phyloP scores from a whole-genome alignment of 441 rosid genomes.

The Mallotus japonicus region DNA sequence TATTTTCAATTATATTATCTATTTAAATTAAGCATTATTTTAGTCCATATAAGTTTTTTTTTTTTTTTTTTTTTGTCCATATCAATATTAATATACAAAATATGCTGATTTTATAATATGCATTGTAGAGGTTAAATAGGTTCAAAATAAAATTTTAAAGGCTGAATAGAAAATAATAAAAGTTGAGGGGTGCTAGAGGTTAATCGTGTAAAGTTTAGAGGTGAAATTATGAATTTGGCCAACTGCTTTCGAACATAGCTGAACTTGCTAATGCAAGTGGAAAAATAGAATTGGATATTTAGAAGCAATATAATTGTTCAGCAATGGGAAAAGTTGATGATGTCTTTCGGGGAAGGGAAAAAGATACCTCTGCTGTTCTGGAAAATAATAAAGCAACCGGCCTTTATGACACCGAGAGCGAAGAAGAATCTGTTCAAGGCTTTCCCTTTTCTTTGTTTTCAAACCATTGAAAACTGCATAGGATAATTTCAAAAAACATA shows the following conservation, averaged over 20 bases:
- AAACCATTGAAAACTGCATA: constrained; percentile 58
- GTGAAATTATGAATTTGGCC: not conserved
- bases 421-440: constrained; percentile 66
- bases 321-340: constrained; percentile 11
- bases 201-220: too few relatives aligned
- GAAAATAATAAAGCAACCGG: constrained; percentile 88
- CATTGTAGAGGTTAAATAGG: too few relatives aligned
- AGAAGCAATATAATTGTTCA: not conserved
- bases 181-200: too few relatives aligned
- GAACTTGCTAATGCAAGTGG: not conserved
- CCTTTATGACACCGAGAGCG: constrained; percentile 90
- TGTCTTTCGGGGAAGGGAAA: not conserved
- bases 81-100: too few relatives aligned
- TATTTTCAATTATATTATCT: too few relatives aligned
- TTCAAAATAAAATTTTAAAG: too few relatives aligned
- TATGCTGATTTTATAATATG: too few relatives aligned
- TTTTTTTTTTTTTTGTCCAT: too few relatives aligned
- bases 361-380: constrained; percentile 55
- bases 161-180: too few relatives aligned
- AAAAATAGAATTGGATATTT: constrained; percentile 3
- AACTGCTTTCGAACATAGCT: not conserved
- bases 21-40: too few relatives aligned
- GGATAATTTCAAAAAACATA: constrained; percentile 15
- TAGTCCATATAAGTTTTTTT: too few relatives aligned
- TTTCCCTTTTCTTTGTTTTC: constrained; percentile 42